These are phyloP conservation scores for Eucommia ulmoides DNA, from an alignment of 257 asterid genomes.

Conservation along the genomic window DNA sequence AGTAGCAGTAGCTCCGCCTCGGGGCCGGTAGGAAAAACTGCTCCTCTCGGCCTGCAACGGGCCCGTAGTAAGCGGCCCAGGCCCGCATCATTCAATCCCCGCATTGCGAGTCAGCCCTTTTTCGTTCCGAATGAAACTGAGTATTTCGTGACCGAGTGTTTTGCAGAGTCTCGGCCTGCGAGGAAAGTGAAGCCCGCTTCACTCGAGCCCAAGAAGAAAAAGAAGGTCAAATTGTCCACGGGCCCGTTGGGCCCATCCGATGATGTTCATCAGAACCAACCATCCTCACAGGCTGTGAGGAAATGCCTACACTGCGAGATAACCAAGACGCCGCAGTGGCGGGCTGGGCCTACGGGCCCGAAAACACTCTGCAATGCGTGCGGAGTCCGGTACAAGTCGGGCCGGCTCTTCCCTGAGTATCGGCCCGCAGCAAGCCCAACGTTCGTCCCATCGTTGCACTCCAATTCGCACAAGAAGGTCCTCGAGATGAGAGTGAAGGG, in stretches of 20 bases:
- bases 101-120: constrained; percentile 36
- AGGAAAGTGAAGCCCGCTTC: constrained; percentile 16
- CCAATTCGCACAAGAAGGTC: constrained; percentile 57
- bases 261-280: constrained; percentile 5
- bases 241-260: constrained; percentile 7
- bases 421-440: constrained; percentile 59
- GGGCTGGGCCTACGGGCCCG: constrained; percentile 54
- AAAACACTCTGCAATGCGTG: constrained; percentile 55
- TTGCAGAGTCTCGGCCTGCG: constrained; percentile 28
- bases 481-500: constrained; percentile 34
- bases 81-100: constrained; percentile 51
- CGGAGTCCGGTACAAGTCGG: constrained; percentile 50
- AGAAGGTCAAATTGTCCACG: constrained; percentile 37
- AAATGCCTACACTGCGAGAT: constrained; percentile 54
- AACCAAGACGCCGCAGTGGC: constrained; percentile 57
- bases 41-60: constrained; percentile 55
- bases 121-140: constrained; percentile 17
- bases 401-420: constrained; percentile 45
- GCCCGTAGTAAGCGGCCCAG: constrained; percentile 92
- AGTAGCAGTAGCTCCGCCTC: constrained; percentile 49
- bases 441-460: constrained; percentile 37
- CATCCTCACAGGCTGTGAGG: constrained; percentile 28
- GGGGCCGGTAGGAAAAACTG: constrained; percentile 29
- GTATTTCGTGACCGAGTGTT: constrained; percentile 26
- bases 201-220: constrained; percentile 38